phyloP scores from a whole-genome alignment of 2,329 filamentous ascomycete species.

The Cladosporium sp. region DNA sequence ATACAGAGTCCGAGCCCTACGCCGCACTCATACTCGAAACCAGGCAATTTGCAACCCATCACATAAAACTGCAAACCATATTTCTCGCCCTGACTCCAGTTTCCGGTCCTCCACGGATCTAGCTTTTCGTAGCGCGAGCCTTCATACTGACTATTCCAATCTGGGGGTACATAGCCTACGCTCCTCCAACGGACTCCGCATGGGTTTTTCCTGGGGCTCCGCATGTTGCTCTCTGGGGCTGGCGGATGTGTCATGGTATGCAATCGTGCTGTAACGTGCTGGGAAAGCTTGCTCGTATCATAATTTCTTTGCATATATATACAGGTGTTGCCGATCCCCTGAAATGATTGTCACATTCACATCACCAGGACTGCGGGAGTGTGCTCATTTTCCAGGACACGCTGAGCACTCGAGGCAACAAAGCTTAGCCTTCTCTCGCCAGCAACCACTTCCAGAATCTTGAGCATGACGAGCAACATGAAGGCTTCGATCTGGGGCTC shows the following conservation, averaged over 20 bases:
- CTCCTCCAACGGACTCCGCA: constrained; percentile 1
- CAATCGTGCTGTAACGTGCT: neutral
- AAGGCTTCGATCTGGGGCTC: constrained; percentile 20
- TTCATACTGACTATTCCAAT: neutral
- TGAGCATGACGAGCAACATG: neutral
- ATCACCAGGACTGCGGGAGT: neutral
- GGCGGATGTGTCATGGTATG: constrained; percentile 4
- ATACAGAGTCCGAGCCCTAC: neutral
- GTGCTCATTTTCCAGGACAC: neutral
- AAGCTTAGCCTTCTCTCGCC: neutral
- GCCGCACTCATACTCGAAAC: neutral
- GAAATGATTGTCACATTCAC: neutral
- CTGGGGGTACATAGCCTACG: neutral
- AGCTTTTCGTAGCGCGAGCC: neutral
- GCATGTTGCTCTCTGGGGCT: constrained; percentile 1
- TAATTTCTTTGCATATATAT: neutral
- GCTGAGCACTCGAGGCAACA: neutral
- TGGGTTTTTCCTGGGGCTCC: neutral
- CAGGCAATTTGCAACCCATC: neutral
- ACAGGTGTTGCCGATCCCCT: neutral
- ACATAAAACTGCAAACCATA: neutral
- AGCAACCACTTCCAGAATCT: neutral
- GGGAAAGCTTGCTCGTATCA: neutral
- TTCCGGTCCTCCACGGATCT: constrained; percentile 5
- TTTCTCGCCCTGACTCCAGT: neutral